Evolutionary conservation across 371 early-diverging fungal species (phyloP).

Genomic region (Mortierella sp.): DNA sequence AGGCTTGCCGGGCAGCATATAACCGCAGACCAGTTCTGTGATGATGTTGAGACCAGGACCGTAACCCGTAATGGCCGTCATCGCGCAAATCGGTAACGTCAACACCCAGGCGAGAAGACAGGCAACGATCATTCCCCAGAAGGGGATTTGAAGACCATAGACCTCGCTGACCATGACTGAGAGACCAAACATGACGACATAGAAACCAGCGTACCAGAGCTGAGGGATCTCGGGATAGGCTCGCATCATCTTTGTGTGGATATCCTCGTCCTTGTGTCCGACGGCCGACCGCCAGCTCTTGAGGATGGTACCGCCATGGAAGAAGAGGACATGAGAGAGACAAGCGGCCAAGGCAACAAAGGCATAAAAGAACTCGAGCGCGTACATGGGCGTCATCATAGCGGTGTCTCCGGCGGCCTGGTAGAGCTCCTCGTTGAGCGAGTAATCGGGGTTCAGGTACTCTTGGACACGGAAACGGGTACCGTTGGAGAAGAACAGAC

Average conservation of each 20-base stretch:
- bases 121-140: slow-evolving; percentile 79
- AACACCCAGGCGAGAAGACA: slow-evolving; percentile 70
- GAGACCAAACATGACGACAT: slow-evolving; percentile 65
- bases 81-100: slow-evolving; percentile 83
- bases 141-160: slow-evolving; percentile 63
- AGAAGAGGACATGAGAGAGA: slow-evolving; percentile 70
- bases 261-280: slow-evolving; percentile 64
- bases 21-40: slow-evolving; percentile 71
- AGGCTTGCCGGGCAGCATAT: slow-evolving; percentile 67
- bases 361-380: slow-evolving; percentile 73
- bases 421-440: slow-evolving; percentile 65
- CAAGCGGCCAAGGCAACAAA: slow-evolving; percentile 73
- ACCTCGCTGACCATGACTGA: slow-evolving; percentile 70
- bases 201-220: slow-evolving; percentile 78
- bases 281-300: slow-evolving; percentile 17
- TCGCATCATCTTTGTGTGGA: slow-evolving; percentile 78
- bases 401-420: slow-evolving; percentile 69
- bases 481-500: slow-evolving; percentile 62
- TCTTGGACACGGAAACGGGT: slow-evolving; percentile 62
- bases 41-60: slow-evolving; percentile 69
- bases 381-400: slow-evolving; percentile 79
- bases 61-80: slow-evolving; percentile 67
- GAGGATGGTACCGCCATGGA: slow-evolving; percentile 60
- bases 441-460: slow-evolving; percentile 61
- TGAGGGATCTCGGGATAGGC: slow-evolving; percentile 72